Evolutionary conservation across 306 rosid genomes (phyloP), one percentile per base, ranked within the genome.

Genomic region (Potentilla sterilis): DNA sequence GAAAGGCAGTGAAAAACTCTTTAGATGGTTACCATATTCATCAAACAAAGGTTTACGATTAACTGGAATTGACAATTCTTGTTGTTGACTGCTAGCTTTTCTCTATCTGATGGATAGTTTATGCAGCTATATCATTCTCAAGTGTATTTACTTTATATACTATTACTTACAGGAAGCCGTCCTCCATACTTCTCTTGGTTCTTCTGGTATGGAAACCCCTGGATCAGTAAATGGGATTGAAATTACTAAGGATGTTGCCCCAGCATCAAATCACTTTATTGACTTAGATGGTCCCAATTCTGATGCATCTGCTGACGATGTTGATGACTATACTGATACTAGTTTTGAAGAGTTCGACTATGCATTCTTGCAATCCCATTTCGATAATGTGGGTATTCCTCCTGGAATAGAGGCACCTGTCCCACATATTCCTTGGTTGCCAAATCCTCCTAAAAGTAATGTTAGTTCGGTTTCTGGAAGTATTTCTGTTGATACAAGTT

Each of bases 331-430:
- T 72, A 40, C 58, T 24, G 83, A 75, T 83, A 22, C 34, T 73
- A 72, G 69, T 83, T 34, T 46, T 16, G 91, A 90, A 16, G 93
- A 89, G n/a, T 74, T 69, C 72, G 66, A 80, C 32, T 89, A 86
- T 77, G 76, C 89, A 51, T 57, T 73, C 51, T 67, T 91, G 77
- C 93, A 91, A 84, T 81, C 85, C 16, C 90, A 84, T 70, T 89
- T 93, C 79, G 96, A 93, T 81, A 76, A 80, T 22, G 87, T 81
- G 62, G 82, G 89, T 61, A 83, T 91, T 72, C 97, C 98, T 78
- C 72, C 97, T 7, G 97, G 87, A 61, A 79, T 93, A 73, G 98
- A 93, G 86, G 93, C 90, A 51, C 85, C 97, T 0, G 78, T 93
- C 75, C 96, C 92, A 63, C 84, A 96, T 0, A 79, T 89, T 67